Evolutionary conservation across 2,329 filamentous ascomycete genomes (phyloP), one percentile per base, ranked within the genome.

Genomic region (Colletotrichum horii): DNA sequence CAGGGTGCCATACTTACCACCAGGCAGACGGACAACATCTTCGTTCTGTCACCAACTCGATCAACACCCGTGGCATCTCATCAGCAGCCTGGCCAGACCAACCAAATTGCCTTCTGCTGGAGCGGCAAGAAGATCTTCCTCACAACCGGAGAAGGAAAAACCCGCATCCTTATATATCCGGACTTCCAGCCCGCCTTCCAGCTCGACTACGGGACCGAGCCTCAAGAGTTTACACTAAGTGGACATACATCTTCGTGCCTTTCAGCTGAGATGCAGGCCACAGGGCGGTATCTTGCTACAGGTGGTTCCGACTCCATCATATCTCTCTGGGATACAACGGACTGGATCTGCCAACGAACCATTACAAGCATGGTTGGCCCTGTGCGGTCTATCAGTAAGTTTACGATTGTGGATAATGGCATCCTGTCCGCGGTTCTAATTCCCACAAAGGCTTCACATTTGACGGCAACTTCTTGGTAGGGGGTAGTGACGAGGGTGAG

Each of bases 291-390:
- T 80, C 87, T 96, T 60, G 94, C 94, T 1, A 94, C 94, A 0
- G 94, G 94, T 34, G 94, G 94, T 12, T 92, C 92, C 12, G 94
- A 96, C 80, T 94, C 93, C 2, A 90, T 95, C 66, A 93, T 96
- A 78, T 89, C 93, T 7, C 86, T 96, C 4, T 96, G 94, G 93
- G 94, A 96, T 80, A 96, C 94, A 5, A 89, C 89, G 55, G 92
- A 94, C 78, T 96, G 94, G 93, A 91, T 94, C 71, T 96, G 94
- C 81, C 90, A 93, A 80, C 90, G 93, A 76, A 95, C 94, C 2
- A 87, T 96, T 56, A 92, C 92, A 43, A 89, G 91, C 79, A 93
- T 95, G 86, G 88, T 90, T 12, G 93, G 93, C 2, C 91, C 94
- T 4, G 92, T 96, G 32, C 90, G 91, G 80, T 94, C 91, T 81